These are phyloP conservation scores for Botrytis tulipae DNA, from an alignment of 2,329 filamentous ascomycete species.

Conservation along the genomic window DNA sequence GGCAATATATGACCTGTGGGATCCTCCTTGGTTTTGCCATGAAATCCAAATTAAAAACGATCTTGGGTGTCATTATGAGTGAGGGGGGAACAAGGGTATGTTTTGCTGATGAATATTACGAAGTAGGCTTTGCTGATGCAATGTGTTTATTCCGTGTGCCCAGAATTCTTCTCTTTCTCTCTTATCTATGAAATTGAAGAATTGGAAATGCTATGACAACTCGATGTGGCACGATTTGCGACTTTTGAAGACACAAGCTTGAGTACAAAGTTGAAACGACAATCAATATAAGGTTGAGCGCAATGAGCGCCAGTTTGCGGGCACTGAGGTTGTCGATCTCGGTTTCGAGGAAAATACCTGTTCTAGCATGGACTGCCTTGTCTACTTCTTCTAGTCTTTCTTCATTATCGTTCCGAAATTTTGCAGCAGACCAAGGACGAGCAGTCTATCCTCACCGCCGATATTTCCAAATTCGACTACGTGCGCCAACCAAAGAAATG, in stretches of 20 bases:
- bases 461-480: neutral
- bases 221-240: neutral
- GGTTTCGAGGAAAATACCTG: neutral
- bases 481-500: neutral
- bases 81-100: neutral
- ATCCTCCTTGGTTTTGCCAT: slow-evolving; percentile 10
- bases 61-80: neutral
- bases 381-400: neutral
- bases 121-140: neutral
- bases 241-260: neutral
- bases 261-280: neutral
- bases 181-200: neutral
- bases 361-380: neutral
- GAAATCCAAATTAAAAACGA: neutral
- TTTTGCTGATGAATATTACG: neutral
- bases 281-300: neutral
- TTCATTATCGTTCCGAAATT: neutral
- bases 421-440: neutral
- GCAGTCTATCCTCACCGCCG: neutral
- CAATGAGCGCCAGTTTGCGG: neutral
- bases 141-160: neutral
- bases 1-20: neutral
- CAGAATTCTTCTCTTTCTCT: neutral
- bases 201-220: neutral
- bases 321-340: neutral